phyloP scores from a whole-genome alignment of 1,139 yeast species.

The Suhomyces maxii region DNA sequence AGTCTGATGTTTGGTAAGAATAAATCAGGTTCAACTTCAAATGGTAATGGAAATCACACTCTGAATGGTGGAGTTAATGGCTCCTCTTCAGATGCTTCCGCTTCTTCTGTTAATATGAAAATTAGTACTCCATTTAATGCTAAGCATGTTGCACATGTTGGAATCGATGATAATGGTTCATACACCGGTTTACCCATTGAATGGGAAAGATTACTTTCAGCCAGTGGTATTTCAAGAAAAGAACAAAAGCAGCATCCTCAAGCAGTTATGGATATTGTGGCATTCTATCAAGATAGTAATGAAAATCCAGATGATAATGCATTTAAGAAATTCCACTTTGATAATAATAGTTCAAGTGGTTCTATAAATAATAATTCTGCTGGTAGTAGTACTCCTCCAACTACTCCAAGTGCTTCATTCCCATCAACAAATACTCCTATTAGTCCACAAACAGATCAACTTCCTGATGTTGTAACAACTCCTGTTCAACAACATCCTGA shows the following conservation, averaged over 20 bases:
- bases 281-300: conserved; percentile 73
- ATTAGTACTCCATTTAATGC: conserved; percentile 91
- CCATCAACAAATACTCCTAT: conserved; percentile 10
- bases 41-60: conserved; percentile 2
- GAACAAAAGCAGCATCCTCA: conserved; percentile 93
- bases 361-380: conserved; percentile 18
- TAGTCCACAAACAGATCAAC: conserved; percentile 5
- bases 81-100: conserved; percentile 15
- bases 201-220: conserved; percentile 82
- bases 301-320: conserved; percentile 67
- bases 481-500: conserved; percentile 11
- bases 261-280: conserved; percentile 91
- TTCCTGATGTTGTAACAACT: conserved; percentile 6
- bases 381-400: conserved; percentile 12
- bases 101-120: conserved; percentile 47
- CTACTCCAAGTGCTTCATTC: conserved; percentile 18
- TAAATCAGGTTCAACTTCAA: conserved; percentile 13
- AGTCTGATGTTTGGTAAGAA: conserved; percentile 42
- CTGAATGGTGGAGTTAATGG: conserved; percentile 6
- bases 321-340: conserved; percentile 66
- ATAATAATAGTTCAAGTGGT: conserved; percentile 22
- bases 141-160: conserved; percentile 91
- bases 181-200: conserved; percentile 90
- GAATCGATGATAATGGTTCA: conserved; percentile 83
- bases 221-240: conserved; percentile 79